A percentile compares a stretch with the other conserved stretches of the same genome.
Evolutionary conservation across 768 basidiomycete species (phyloP).

Genomic region (Boletus coccyginus): DNA sequence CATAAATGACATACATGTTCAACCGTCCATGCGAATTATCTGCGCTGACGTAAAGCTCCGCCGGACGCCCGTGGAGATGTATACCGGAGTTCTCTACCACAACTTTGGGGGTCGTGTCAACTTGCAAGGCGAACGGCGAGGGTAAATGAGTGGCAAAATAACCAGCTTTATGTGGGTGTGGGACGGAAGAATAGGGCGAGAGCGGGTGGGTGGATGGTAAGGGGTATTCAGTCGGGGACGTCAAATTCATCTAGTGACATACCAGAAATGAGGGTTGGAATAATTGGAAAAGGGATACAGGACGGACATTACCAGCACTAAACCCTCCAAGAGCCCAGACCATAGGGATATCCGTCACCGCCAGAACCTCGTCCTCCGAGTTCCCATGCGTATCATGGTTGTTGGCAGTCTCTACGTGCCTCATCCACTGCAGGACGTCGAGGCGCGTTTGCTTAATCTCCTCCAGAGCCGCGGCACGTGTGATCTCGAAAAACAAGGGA

Average conservation of each 20-base stretch:
- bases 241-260: slow-evolving; percentile 29
- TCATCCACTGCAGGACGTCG: slow-evolving; percentile 25
- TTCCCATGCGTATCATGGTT: not conserved
- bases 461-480: slow-evolving; percentile 5
- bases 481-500: slow-evolving; percentile 48
- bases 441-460: not conserved
- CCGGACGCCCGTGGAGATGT: slow-evolving; percentile 42
- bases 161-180: slow-evolving; percentile 13
- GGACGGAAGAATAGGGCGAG: slow-evolving; percentile 19
- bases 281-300: not conserved
- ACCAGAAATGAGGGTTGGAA: not conserved
- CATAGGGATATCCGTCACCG: slow-evolving; percentile 1
- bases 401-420: not conserved
- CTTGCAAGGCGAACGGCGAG: not conserved
- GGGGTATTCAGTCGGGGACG: slow-evolving; percentile 38
- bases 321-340: slow-evolving; percentile 18
- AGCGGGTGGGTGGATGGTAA: slow-evolving; percentile 21
- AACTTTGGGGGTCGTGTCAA: slow-evolving; percentile 7
- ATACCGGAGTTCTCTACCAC: slow-evolving; percentile 2
- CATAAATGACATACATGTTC: slow-evolving; percentile 35
- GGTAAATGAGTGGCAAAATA: not conserved
- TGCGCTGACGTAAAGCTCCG: slow-evolving; percentile 44
- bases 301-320: slow-evolving; percentile 30
- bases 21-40: slow-evolving; percentile 33
- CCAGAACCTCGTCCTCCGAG: not conserved